Evolutionary conservation across 2,329 filamentous ascomycete species (phyloP), one percentile per base, ranked within the genome.

Genomic region (Arachnopeziza araneosa): DNA sequence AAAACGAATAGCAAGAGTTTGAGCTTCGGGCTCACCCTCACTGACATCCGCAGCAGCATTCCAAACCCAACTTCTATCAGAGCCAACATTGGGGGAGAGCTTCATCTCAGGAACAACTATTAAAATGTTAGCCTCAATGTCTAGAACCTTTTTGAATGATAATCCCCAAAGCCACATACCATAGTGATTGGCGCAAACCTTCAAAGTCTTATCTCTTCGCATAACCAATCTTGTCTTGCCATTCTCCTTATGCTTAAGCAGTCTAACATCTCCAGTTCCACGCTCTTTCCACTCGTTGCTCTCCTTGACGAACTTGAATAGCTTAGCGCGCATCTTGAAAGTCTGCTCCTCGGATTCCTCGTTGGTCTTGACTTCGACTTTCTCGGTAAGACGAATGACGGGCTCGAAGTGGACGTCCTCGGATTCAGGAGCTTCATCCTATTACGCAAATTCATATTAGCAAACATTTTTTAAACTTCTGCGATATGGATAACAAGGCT

Each of bases 131-230:
- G 65, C 50, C 24, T 54, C 8, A 24, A 32, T 36, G 30, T 44
- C 30, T 12, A 44, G 17, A 12, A 4, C 17, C 26, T 32, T 36
- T 24, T 19, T 17, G 17, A 36, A 24, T 36, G 6, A 22, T 36
- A 12, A 10, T 23, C 17, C 17, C 17, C 36, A 32, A 32, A 7
- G 30, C 55, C 55, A 80, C 89, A 72, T 87, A 96, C 93, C 88
- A 80, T 99, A 99, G 84, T 99, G 95, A 83, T 99, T 99, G 75
- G 95, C 95, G 88, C 95, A 99, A 79, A 99, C 95, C 85, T 99
- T 99, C 80, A 98, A 87, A 63, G 95, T 99, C 91, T 98, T 98
- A 83, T 99, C 95, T 75, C 95, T 86, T 77, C 95, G 90, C 95
- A 99, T 99, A 70, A 99, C 95, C 71, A 99, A 82, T 71, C 95